phyloP scores from a whole-genome alignment of 345 rosid species.

The Barbarea vulgaris region DNA sequence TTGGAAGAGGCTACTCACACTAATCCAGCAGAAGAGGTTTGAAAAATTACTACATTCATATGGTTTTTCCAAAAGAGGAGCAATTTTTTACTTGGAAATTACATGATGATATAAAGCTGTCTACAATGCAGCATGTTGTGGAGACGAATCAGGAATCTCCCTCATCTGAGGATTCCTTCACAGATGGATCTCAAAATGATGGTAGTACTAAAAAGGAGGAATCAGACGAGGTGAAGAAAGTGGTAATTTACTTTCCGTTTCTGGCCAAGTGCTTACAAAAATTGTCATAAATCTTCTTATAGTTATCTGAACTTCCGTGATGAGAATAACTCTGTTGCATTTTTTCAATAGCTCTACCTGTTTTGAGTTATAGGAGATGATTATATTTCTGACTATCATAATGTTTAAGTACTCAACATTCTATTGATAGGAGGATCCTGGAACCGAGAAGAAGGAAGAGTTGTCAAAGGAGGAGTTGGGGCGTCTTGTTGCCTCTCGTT shows the following conservation, averaged over 20 bases:
- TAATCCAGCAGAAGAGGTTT: slow-evolving; percentile 47
- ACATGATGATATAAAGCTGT: slow-evolving; percentile 21
- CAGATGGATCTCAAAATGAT: slow-evolving; percentile 46
- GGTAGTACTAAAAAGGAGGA: slow-evolving; percentile 44
- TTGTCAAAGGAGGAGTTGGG: slow-evolving; percentile 94
- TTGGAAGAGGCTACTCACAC: slow-evolving; percentile 42
- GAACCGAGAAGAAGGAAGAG: slow-evolving; percentile 55
- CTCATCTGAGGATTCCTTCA: slow-evolving; percentile 47
- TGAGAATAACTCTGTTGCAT: slow-evolving; percentile 10
- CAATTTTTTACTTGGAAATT: background rate
- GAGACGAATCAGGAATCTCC: slow-evolving; percentile 42
- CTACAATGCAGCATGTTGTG: slow-evolving; percentile 46
- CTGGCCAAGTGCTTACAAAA: background rate
- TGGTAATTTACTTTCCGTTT: slow-evolving; percentile 36
- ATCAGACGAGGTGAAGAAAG: slow-evolving; percentile 45
- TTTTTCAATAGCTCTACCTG: background rate
- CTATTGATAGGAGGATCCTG: slow-evolving; percentile 48
- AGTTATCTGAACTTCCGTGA: background rate
- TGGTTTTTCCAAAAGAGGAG: slow-evolving; percentile 15
- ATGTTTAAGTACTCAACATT: slow-evolving; percentile 19
- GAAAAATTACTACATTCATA: slow-evolving; percentile 1
- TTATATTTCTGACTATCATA: background rate
- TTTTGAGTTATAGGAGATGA: background rate
- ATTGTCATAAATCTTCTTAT: background rate
- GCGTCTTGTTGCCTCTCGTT: slow-evolving; percentile 92